Evolutionary conservation across 2,329 filamentous ascomycete genomes (phyloP).

Genomic region (Alternaria atra): DNA sequence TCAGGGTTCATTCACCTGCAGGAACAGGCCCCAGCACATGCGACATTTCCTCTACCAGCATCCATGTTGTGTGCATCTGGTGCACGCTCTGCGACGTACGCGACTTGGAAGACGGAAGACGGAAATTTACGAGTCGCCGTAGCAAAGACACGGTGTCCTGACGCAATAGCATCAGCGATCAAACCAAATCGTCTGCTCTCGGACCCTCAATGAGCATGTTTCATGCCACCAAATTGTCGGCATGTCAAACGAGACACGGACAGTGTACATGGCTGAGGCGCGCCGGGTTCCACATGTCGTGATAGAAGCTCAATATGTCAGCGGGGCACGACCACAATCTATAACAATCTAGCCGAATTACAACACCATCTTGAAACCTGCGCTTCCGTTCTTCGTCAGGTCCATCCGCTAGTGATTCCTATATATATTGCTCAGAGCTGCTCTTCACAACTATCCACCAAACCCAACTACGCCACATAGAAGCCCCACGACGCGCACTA

Average conservation of each 20-base stretch:
- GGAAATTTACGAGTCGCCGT: neutral
- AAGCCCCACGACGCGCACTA: slow-evolving; percentile 16
- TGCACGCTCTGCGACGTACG: neutral
- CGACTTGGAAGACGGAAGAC: neutral
- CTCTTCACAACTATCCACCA: slow-evolving; percentile 6
- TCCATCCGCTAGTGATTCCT: slow-evolving; percentile 14
- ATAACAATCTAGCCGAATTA: slow-evolving; percentile 44
- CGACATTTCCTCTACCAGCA: neutral
- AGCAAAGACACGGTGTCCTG: slow-evolving; percentile 18
- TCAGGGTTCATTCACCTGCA: slow-evolving; percentile 17
- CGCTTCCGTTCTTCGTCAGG: slow-evolving; percentile 31
- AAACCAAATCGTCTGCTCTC: neutral
- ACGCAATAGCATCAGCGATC: neutral
- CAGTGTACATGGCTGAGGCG: slow-evolving; percentile 33
- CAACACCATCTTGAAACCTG: slow-evolving; percentile 47
- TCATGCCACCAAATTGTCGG: slow-evolving; percentile 36
- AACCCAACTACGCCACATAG: slow-evolving; percentile 6
- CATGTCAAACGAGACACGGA: slow-evolving; percentile 14
- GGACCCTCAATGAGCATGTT: slow-evolving; percentile 44
- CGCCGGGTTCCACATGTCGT: slow-evolving; percentile 37
- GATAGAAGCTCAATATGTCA: slow-evolving; percentile 38
- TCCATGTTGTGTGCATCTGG: neutral
- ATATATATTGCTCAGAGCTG: slow-evolving; percentile 24
- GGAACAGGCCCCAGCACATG: slow-evolving; percentile 13
- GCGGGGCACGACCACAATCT: slow-evolving; percentile 38